These are phyloP conservation scores for Glomus cerebriforme DNA, from an alignment of 192 early-diverging fungal species.

Conservation along the genomic window DNA sequence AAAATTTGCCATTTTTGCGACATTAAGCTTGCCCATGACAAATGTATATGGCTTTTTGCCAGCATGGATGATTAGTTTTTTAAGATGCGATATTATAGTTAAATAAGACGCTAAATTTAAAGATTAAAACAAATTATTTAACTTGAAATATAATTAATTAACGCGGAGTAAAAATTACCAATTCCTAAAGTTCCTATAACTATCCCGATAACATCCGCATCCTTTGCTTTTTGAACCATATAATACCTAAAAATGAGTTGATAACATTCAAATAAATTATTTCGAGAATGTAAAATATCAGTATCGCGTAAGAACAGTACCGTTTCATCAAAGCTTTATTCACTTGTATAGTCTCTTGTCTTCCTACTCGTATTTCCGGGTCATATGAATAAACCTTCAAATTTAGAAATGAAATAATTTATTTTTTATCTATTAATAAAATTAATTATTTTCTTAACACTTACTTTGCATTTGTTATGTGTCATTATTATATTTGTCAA, in stretches of 20 bases:
- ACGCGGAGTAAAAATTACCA: constrained; percentile 54
- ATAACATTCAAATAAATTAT: background rate
- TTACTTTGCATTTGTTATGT: constrained; percentile 57
- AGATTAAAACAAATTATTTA: background rate
- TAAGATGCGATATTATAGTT: constrained; percentile 78
- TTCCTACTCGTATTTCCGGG: constrained; percentile 54
- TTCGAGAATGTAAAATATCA: background rate
- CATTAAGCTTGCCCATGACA: constrained; percentile 92
- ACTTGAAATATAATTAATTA: background rate
- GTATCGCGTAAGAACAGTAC: constrained; percentile 30
- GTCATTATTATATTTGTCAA: constrained; percentile 90
- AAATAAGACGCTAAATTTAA: constrained; percentile 69
- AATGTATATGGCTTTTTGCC: constrained; percentile 86
- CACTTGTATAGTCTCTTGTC: constrained; percentile 58
- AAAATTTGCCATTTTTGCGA: constrained; percentile 97
- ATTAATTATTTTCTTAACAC: background rate
- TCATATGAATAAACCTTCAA: constrained; percentile 66
- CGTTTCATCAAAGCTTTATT: constrained; percentile 64
- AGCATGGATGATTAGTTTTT: constrained; percentile 67
- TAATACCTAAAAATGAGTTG: constrained; percentile 56
- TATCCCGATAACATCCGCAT: constrained; percentile 91
- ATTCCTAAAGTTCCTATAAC: constrained; percentile 95
- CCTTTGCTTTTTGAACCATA: constrained; percentile 88
- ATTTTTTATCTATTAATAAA: background rate
- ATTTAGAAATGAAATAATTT: background rate